Conservation (phyloP, 805 yeast genomes). For the Starmerella sp. region DNA sequence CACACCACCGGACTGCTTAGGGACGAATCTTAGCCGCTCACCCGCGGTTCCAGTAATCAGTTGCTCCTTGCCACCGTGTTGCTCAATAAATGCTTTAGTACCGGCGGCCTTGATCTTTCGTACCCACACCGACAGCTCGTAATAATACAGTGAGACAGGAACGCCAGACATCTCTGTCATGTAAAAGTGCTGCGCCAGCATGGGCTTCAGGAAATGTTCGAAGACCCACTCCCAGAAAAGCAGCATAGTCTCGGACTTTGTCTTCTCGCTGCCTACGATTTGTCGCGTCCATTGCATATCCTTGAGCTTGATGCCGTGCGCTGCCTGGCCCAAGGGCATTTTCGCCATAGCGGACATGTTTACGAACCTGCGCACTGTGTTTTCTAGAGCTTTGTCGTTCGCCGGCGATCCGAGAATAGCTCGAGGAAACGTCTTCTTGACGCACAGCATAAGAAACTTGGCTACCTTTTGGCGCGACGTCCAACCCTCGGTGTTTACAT, state of each 20-base stretch:
- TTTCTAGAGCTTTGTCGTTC: slow-evolving; percentile 1
- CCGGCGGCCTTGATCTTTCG: slow-evolving; percentile 34
- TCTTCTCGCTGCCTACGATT: not conserved
- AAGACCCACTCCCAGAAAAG: slow-evolving; percentile 52
- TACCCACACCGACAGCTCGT: slow-evolving; percentile 22
- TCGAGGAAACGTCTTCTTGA: not conserved
- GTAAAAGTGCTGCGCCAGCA: slow-evolving; percentile 50
- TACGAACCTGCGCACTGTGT: not conserved
- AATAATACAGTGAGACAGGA: slow-evolving; percentile 13
- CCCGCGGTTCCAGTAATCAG: slow-evolving; percentile 31
- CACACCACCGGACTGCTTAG: slow-evolving; percentile 15
- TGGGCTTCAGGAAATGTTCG: slow-evolving; percentile 33
- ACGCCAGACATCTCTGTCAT: slow-evolving; percentile 42
- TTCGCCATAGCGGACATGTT: slow-evolving; percentile 3
- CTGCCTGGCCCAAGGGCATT: slow-evolving; percentile 18
- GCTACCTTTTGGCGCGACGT: slow-evolving; percentile 1
- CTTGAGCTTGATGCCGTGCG: slow-evolving; percentile 32
- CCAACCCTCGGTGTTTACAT: not conserved
- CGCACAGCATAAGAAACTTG: not conserved
- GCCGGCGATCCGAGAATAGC: slow-evolving; percentile 1
- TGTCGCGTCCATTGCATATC: slow-evolving; percentile 41
- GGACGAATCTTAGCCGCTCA: slow-evolving; percentile 32
- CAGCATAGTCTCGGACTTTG: slow-evolving; percentile 24
- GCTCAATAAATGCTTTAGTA: slow-evolving; percentile 22
- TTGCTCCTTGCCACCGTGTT: slow-evolving; percentile 34